Base-by-base conservation (phyloP, 106 monocot species). In the Dendrobium catenatum region DNA sequence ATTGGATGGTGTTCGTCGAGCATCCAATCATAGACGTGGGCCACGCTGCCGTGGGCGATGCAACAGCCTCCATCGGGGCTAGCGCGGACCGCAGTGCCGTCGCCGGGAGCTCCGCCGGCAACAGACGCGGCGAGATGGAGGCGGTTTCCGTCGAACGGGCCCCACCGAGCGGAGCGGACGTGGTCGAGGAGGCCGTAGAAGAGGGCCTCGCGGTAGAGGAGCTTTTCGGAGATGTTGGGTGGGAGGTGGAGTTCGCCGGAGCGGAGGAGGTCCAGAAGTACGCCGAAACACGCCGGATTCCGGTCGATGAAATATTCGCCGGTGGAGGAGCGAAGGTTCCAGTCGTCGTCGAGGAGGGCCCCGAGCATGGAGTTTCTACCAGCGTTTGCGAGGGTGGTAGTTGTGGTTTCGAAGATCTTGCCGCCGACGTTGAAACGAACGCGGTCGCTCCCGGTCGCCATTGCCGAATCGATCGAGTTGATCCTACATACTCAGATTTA, bases 31-130 rank as follows among this genome's bases (percentile, higher is more conserved):
- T 96, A 96, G 33, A 94, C 90, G 77, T 92, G 96, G 26, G 88
- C 94, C 27, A 94, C 66, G 77, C 87, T 85, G 42, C 96, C 94
- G 82, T 96, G 94, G 27, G 96, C 93, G 46, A 96, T 94, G 85
- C 93, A 96, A 87, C 93, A 96, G 6, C 96, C 96, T 24, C 96
- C 96, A 77, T 94, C 93, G 20, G 96, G 96, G 47, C 81, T 83
- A 26, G 96, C 96, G 59, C 93, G 87, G 67, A 96, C 68, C 68
- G 96, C 91, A 18, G 91, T 90, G 43, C 94, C 94, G 42, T 96
- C 93, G 13, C 96, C 96, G 20, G 96, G 94, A 16, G 96, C 93
- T 5, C 58, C 56, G 16, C 94, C 94, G 61, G 87, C 11, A 44
- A 94, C 85, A 8, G 93, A 90, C n/a, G 22, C 43, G 1, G 84